These are phyloP conservation scores for Lycium barbarum DNA, from an alignment of 257 asterid species.

Conservation along the genomic window DNA sequence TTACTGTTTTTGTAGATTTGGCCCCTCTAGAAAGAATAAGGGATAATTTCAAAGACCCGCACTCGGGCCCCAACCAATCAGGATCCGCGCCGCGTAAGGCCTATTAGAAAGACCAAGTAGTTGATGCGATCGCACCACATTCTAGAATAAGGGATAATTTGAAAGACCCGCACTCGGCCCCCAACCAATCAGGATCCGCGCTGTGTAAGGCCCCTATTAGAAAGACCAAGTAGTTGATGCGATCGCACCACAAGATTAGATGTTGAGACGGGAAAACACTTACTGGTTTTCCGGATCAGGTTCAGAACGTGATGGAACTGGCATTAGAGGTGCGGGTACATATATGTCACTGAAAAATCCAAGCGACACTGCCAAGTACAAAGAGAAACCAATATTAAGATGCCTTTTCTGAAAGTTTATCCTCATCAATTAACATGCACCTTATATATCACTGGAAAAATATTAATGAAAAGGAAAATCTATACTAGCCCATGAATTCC, in stretches of 20 bases:
- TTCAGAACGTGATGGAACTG: conserved; percentile 49
- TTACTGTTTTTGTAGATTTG: too few species aligned
- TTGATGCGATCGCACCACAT: too few species aligned
- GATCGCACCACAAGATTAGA: not conserved
- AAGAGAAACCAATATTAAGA: not conserved
- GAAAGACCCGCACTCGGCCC: too few species aligned
- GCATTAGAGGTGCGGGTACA: conserved; percentile 49
- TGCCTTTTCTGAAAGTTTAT: not conserved
- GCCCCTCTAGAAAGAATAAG: too few species aligned
- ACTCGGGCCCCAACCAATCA: too few species aligned
- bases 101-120: too few species aligned
- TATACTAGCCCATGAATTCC: too few species aligned
- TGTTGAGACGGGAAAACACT: conserved; percentile 38
- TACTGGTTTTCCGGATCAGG: conserved; percentile 71
- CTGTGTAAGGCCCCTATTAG: not conserved
- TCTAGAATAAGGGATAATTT: too few species aligned
- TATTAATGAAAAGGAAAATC: not conserved
- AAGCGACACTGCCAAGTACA: conserved; percentile 66
- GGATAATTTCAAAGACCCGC: too few species aligned
- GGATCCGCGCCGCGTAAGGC: too few species aligned
- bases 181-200: too few species aligned
- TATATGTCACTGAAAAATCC: conserved; percentile 88
- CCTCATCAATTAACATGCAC: not conserved
- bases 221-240: conserved; percentile 14
- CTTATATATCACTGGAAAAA: not conserved